Conservation (phyloP, 805 yeast genomes). For the Cyberlindnera amylophila region DNA sequence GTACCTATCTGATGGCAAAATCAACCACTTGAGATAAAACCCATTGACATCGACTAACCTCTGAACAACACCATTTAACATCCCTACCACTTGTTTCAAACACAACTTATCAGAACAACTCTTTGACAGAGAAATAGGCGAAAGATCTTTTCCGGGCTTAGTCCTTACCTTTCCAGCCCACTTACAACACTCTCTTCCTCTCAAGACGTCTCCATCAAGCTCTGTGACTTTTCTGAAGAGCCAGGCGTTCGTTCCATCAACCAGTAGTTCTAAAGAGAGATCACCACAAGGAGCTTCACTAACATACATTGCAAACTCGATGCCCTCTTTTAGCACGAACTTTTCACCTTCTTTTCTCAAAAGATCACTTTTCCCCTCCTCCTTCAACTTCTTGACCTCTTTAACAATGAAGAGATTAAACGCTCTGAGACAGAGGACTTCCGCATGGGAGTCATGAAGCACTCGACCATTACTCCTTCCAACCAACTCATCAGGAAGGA, state of each 20-base stretch:
- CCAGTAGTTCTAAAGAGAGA: slow-evolving; percentile 54
- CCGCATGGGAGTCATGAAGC: slow-evolving; percentile 91
- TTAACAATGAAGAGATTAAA: slow-evolving; percentile 43
- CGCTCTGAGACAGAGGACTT: slow-evolving; percentile 65
- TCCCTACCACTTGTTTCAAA: slow-evolving; percentile 53
- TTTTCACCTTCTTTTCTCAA: slow-evolving; percentile 1
- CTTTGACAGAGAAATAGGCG: slow-evolving; percentile 67
- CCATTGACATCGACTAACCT: slow-evolving; percentile 31
- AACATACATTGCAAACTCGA: slow-evolving; percentile 54
- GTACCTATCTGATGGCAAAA: slow-evolving; percentile 38
- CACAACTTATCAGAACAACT: slow-evolving; percentile 88
- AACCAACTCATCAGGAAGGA: slow-evolving; percentile 53
- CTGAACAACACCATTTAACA: slow-evolving; percentile 45
- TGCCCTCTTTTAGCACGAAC: slow-evolving; percentile 29
- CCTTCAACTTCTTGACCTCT: slow-evolving; percentile 14
- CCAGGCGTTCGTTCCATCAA: slow-evolving; percentile 28
- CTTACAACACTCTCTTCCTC: slow-evolving; percentile 65
- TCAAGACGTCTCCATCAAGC: slow-evolving; percentile 27
- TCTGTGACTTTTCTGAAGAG: slow-evolving; percentile 12
- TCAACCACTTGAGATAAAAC: slow-evolving; percentile 43
- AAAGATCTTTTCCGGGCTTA: slow-evolving; percentile 87
- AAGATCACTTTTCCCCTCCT: slow-evolving; percentile 13
- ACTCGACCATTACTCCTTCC: slow-evolving; percentile 50
- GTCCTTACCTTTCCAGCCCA: slow-evolving; percentile 71
- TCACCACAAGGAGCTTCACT: slow-evolving; percentile 93